Conservation (phyloP, 345 rosid species). For the Streptanthus diversifolius region DNA sequence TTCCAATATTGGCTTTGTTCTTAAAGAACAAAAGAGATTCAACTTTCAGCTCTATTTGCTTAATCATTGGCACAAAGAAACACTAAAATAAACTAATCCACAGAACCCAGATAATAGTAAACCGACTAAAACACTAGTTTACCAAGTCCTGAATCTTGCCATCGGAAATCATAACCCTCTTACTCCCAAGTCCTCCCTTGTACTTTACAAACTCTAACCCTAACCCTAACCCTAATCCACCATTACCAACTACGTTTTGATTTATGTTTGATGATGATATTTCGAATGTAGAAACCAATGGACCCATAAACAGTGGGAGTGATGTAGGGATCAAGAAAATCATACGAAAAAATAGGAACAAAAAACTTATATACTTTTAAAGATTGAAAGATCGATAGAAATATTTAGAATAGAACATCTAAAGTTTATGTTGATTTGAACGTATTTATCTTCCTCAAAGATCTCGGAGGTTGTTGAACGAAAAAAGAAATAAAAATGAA, state of each 20-base stretch:
- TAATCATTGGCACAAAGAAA: background rate
- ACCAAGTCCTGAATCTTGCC: background rate
- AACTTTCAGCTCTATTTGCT: background rate
- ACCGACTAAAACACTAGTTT: too few relatives aligned
- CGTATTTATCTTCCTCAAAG: background rate
- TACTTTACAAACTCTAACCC: conserved; percentile 41
- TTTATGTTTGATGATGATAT: conserved; percentile 7
- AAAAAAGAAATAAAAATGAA: background rate
- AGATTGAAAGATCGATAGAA: too few relatives aligned
- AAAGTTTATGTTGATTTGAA: too few relatives aligned
- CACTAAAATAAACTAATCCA: background rate
- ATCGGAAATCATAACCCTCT: conserved; percentile 45
- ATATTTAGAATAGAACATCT: too few relatives aligned
- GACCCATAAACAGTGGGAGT: conserved; percentile 6
- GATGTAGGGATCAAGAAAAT: conserved; percentile 7
- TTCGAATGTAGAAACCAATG: background rate
- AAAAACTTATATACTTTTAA: too few relatives aligned
- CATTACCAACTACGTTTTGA: conserved; percentile 10
- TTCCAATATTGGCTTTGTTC: background rate
- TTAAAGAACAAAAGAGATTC: background rate
- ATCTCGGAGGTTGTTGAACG: background rate
- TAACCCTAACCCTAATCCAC: conserved; percentile 24
- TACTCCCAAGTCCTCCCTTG: conserved; percentile 52
- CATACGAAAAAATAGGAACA: conserved; percentile 20
- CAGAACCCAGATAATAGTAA: too few relatives aligned